Evolutionary conservation across 352 stramenopile genomes (phyloP), one percentile per base, ranked within the genome.

Genomic region (Pythium phragmiticola): DNA sequence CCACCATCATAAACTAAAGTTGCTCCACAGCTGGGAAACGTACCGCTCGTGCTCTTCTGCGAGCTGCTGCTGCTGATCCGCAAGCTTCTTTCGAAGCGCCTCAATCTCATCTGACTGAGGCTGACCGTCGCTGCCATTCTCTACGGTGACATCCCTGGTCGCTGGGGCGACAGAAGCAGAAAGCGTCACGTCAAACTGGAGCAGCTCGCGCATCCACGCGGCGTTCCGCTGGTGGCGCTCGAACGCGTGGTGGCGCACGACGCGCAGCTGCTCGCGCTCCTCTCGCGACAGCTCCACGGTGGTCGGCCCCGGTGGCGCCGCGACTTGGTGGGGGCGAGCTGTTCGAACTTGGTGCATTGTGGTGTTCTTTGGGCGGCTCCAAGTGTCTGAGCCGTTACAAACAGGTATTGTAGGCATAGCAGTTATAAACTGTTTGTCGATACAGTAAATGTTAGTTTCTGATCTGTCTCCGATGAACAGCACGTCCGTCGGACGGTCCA

Each of bases 181-280:
- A 48, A 17, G 14, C 17, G 42, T 17, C 17, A 6, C 33, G 19
- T 16, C 23, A 36, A 33, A n/a, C 19, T 60, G 50, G 34, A 73
- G 14, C 4, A 73, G 42, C 63, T 82, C 70, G 45, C 69, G 68
- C 42, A 76, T 78, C 79, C 74, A 89, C 54, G 73, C 73, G 19
- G 79, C 78, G 62, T 88, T 90, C 64, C 86, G 79, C 66, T 88
- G 79, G 48, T 75, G 74, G 21, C 82, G 79, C 60, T 82, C 74
- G 52, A 82, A 88, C 14, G 79, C 82, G 21, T 76, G 69, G 28
- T 87, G 78, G n/a, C 77, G 80, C 41, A 69, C 63, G 19, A 70
- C 60, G 7, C 81, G 77, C 50, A 90, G 62, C 34, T 84, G 75
- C 54, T 83, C 75, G 1, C 71, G 64, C 50, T 78, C 68, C 17